These are phyloP conservation scores for Shiraia bambusicola DNA, from an alignment of 2,329 filamentous ascomycete genomes.

Conservation along the genomic window DNA sequence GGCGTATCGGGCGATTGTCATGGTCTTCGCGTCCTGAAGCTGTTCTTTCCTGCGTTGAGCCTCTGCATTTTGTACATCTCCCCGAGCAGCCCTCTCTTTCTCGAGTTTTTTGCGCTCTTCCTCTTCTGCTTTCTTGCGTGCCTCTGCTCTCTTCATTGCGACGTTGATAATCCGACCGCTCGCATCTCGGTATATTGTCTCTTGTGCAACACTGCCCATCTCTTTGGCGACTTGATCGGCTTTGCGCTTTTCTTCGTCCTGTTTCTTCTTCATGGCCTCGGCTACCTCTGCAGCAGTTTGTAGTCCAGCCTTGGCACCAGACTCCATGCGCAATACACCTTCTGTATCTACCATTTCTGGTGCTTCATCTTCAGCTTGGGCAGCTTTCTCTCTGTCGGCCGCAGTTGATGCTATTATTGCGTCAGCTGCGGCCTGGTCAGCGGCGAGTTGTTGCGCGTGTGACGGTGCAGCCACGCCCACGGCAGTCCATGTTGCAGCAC, in stretches of 20 bases:
- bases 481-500: slow-evolving; percentile 64
- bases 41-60: slow-evolving; percentile 65
- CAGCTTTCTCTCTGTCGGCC: slow-evolving; percentile 58
- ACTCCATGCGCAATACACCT: slow-evolving; percentile 68
- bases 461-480: slow-evolving; percentile 58
- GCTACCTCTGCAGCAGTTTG: slow-evolving; percentile 78
- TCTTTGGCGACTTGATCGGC: slow-evolving; percentile 44
- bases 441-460: slow-evolving; percentile 62
- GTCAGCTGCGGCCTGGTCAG: slow-evolving; percentile 73
- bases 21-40: slow-evolving; percentile 77
- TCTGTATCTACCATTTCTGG: slow-evolving; percentile 42
- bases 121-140: slow-evolving; percentile 75
- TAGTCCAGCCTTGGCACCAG: slow-evolving; percentile 82
- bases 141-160: slow-evolving; percentile 84
- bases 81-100: slow-evolving; percentile 71
- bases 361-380: slow-evolving; percentile 49
- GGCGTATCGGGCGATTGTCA: slow-evolving; percentile 75
- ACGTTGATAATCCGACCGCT: slow-evolving; percentile 93
- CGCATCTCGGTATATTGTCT: slow-evolving; percentile 94
- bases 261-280: slow-evolving; percentile 59
- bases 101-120: slow-evolving; percentile 64
- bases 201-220: slow-evolving; percentile 49
- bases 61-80: slow-evolving; percentile 78
- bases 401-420: slow-evolving; percentile 74
- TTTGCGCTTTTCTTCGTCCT: slow-evolving; percentile 61